Evolutionary conservation across 2,329 filamentous ascomycete species (phyloP), one percentile per base, ranked within the genome.

Genomic region (Cladophialophora exuberans): DNA sequence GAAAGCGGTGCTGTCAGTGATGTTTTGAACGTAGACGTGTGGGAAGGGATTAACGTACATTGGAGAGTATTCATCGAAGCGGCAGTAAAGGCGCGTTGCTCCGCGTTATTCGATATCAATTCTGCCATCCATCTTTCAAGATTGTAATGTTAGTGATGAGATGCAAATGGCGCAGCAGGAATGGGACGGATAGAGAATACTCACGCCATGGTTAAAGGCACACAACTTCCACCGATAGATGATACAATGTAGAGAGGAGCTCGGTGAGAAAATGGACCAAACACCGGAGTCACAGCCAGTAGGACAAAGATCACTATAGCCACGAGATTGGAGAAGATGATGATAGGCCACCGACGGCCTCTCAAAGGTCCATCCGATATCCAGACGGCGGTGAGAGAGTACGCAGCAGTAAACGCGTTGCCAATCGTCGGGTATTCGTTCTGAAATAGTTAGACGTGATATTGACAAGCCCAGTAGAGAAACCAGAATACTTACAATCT

Each of bases 11-110:
- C 18, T 26, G 51, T 50, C 43, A 54, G 50, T 18, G 15, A 26
- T 28, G 30, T 30, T 45, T 28, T 15, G 25, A n/a, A 3, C 4
- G 26, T 18, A 22, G 26, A 15, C 13, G n/a, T 23, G n/a, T 26
- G 11, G 11, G 6, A n/a, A 30, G 18, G 15, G 35, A 25, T 25
- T 17, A 9, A 36, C 56, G 52, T 23, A 59, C 52, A 56, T 53
- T 59, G 56, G 20, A 58, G 46, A 30, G 56, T 58, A 20, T 58
- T 58, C 56, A 58, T 58, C 11, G 56, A 25, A 4, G 56, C 56
- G 4, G 56, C 56, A 18, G 56, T 58, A 31, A 58, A 58, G 11
- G 56, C 56, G 35, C 56, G 45, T 42, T 58, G 56, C 18, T 58
- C 56, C n/a, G 56, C 56, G 18, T 54, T 58, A 41, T 58, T 18